Evolutionary conservation across 2,329 filamentous ascomycete genomes (phyloP), one percentile per base, ranked within the genome.

Genomic region (Diatrype stigma): DNA sequence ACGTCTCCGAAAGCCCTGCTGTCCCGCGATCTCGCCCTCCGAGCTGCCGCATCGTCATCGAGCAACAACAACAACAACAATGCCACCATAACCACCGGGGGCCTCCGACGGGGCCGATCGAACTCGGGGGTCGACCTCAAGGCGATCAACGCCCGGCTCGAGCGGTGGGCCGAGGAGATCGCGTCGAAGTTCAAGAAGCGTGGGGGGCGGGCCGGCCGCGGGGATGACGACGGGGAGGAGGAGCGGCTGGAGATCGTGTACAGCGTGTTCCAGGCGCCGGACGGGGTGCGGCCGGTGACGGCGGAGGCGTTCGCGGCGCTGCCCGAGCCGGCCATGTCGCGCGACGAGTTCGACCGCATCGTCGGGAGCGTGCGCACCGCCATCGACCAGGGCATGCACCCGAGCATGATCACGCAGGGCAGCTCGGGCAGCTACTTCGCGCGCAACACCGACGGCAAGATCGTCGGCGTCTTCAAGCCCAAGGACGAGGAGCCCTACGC

Each of bases 401-500:
- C 94, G 4, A 92, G 89, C 63, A 89, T 99, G 84, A 99, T 99
- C 60, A 86, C 92, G 0, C 94, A 99, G 68, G 94, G 94, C 37
- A 97, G 93, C 71, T 97, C 94, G 3, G 94, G 94, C 46, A 96
- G 92, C 70, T 99, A 99, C 73, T 99, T 99, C 78, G 94, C 94
- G 23, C 82, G 92, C 52, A 96, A 96, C 63, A 82, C 82, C 1
- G 87, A 93, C 51, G 94, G 94, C 47, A 96, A 96, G 73, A 90
- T 96, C 16, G 90, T 99, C 3, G 94, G 92, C 34, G 94, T 99
- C 4, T 99, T 99, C 74, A 99, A 99, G 70, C 94, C 94, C 40
- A 99, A 99, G 72, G 94, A 99, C 62, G 94, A 99, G 73, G 95
- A 99, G 70, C 94, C 94, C 1, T 99, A 96, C 66, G 94, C 94